Conservation (phyloP, 2,329 filamentous ascomycete species). For the Apiospora sp. region DNA sequence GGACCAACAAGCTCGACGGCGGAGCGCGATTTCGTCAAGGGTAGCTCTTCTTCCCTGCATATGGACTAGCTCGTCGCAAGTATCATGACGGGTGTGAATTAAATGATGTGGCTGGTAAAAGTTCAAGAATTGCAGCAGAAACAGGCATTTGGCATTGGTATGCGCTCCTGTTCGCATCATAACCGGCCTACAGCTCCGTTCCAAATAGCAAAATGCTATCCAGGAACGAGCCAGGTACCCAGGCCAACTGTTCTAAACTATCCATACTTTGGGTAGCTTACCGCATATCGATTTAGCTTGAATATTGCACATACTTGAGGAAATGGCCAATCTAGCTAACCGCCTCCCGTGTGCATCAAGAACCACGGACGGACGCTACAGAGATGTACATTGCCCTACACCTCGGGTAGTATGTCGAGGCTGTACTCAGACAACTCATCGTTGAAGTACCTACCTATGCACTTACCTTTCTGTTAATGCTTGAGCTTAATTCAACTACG, state of each 20-base stretch:
- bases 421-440: constrained; percentile 9
- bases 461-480: not conserved
- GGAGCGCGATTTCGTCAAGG: constrained; percentile 18
- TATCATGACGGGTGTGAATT: not conserved
- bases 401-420: not conserved
- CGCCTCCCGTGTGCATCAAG: not conserved
- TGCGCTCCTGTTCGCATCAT: constrained; percentile 10
- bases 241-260: not conserved
- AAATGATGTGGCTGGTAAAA: constrained; percentile 16
- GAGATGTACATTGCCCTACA: not conserved
- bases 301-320: not conserved
- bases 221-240: not conserved
- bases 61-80: not conserved
- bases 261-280: not conserved
- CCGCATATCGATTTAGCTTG: not conserved
- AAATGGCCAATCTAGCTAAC: not conserved
- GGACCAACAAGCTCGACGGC: not conserved
- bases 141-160: constrained; percentile 1
- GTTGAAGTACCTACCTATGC: not conserved
- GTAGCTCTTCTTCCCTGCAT: constrained; percentile 18
- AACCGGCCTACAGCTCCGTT: not conserved
- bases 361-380: not conserved
- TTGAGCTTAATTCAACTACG: constrained; percentile 13
- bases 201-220: not conserved
- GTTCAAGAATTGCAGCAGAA: not conserved